These are phyloP conservation scores for Schizopora paradoxa DNA, from an alignment of 1,284 basidiomycete genomes.

Conservation along the genomic window DNA sequence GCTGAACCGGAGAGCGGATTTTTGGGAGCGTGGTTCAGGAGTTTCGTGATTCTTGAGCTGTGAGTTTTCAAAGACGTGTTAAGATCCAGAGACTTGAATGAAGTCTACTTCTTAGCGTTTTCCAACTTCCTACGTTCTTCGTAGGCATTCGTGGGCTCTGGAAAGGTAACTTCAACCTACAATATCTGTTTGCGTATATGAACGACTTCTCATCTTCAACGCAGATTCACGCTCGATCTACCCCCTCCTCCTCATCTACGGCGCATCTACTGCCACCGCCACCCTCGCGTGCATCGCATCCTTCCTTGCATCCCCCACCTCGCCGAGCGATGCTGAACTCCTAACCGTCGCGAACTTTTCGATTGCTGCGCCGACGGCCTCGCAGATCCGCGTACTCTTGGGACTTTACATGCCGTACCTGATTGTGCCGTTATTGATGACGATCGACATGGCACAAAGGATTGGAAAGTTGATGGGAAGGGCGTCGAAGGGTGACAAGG, in stretches of 20 bases:
- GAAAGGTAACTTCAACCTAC: slow-evolving; percentile 41
- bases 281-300: slow-evolving; percentile 65
- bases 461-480: slow-evolving; percentile 24
- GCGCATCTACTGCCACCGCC: slow-evolving; percentile 72
- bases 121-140: slow-evolving; percentile 75
- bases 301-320: slow-evolving; percentile 39
- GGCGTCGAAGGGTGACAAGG: slow-evolving; percentile 20
- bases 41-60: slow-evolving; percentile 56
- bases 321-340: slow-evolving; percentile 19
- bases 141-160: slow-evolving; percentile 63
- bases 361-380: slow-evolving; percentile 24
- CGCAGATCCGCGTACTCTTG: slow-evolving; percentile 51
- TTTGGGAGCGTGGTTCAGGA: slow-evolving; percentile 66
- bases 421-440: slow-evolving; percentile 64
- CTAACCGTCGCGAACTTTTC: not conserved
- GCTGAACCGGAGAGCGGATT: no score
- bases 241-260: slow-evolving; percentile 63
- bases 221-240: slow-evolving; percentile 45
- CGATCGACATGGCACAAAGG: slow-evolving; percentile 62
- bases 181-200: slow-evolving; percentile 1
- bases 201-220: slow-evolving; percentile 19
- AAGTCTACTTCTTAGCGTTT: slow-evolving; percentile 41
- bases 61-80: slow-evolving; percentile 12
- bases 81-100: not conserved
- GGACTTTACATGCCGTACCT: slow-evolving; percentile 75